Conservation (phyloP, 441 rosid genomes). For the Aquilaria agallochum region DNA sequence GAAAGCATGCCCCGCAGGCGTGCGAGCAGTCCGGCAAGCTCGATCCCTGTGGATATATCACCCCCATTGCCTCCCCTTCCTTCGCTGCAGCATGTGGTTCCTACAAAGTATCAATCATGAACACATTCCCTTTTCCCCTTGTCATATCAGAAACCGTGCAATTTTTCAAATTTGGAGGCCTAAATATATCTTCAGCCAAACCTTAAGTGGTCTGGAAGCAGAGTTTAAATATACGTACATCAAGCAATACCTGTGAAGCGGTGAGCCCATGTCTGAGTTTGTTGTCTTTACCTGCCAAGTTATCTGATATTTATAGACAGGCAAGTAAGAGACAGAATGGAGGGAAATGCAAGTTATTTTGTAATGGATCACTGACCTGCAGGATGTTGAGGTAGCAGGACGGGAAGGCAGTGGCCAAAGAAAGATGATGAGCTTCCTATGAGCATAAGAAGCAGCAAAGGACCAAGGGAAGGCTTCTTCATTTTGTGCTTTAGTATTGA, state of each 20-base stretch:
- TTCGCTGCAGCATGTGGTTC: conserved; percentile 12
- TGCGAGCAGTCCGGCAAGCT: conserved; percentile 66
- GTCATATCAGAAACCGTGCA: too few relatives aligned
- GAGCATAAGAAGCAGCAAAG: too few relatives aligned
- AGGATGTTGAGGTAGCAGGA: too few relatives aligned
- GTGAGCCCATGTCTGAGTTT: background rate
- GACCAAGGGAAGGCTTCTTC: too few relatives aligned
- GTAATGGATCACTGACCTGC: too few relatives aligned
- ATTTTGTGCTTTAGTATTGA: too few relatives aligned
- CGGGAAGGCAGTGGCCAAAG: too few relatives aligned
- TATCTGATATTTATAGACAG: too few relatives aligned
- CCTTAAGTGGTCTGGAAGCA: background rate
- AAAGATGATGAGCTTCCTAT: too few relatives aligned
- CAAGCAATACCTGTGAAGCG: background rate
- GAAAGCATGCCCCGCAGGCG: conserved; percentile 61
- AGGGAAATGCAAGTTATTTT: too few relatives aligned
- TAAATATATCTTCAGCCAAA: background rate
- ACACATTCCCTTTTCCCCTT: background rate
- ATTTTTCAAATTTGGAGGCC: background rate
- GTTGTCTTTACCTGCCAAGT: too few relatives aligned
- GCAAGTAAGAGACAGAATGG: too few relatives aligned
- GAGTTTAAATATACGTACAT: background rate
- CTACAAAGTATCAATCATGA: background rate
- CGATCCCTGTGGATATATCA: conserved; percentile 48
- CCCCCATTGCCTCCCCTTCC: conserved; percentile 35